Conservation (phyloP, 441 rosid genomes). For the Adansonia rubrostipa region DNA sequence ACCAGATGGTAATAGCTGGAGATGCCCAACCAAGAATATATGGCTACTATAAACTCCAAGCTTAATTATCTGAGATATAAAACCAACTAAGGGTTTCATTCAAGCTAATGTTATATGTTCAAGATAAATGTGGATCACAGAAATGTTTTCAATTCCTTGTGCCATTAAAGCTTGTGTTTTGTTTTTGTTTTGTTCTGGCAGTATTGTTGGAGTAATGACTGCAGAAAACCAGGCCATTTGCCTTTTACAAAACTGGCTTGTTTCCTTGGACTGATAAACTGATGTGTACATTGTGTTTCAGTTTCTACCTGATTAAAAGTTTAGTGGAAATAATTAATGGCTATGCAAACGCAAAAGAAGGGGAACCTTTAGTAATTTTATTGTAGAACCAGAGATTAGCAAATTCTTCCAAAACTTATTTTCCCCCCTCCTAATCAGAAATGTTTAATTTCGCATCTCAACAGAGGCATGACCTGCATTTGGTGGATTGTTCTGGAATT, state of each 20-base stretch:
- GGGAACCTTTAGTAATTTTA: background rate
- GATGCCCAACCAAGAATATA: background rate
- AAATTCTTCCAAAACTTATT: background rate
- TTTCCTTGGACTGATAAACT: background rate
- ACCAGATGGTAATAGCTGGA: background rate
- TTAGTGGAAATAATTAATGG: background rate
- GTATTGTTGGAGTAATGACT: background rate
- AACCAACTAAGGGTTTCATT: background rate
- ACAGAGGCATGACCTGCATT: background rate
- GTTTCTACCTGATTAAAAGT: background rate
- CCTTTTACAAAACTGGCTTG: background rate
- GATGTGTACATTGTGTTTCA: background rate
- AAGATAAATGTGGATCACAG: background rate
- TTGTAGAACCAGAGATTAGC: background rate
- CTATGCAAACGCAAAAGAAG: background rate
- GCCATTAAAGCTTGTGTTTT: no score
- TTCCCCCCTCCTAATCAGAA: background rate
- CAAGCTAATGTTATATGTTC: background rate
- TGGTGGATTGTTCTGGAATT: conserved; percentile 1
- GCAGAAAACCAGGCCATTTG: background rate
- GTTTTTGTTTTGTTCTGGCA: no score
- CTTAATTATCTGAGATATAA: conserved; percentile 1
- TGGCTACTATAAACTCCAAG: background rate
- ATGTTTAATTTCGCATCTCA: background rate
- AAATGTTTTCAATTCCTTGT: no score